phyloP scores from a whole-genome alignment of 2,329 filamentous ascomycete species.

The Fusarium pilosicola region DNA sequence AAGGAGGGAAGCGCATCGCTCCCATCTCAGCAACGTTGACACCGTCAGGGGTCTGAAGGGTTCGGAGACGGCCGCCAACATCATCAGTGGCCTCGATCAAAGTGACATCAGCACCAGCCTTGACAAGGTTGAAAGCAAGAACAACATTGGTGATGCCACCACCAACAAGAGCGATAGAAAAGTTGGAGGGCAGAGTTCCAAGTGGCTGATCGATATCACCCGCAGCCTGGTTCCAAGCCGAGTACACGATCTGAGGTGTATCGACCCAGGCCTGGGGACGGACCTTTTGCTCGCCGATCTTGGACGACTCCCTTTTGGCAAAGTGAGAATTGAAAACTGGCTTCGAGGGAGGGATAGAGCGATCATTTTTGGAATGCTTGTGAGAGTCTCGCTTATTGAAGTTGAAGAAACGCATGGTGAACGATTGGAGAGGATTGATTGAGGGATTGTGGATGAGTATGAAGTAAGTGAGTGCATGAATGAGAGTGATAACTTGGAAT shows the following conservation, averaged over 20 bases:
- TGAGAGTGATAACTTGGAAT: fast-evolving
- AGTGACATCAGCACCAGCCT: background rate
- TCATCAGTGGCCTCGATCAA: background rate
- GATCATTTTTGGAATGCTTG: background rate
- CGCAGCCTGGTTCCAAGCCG: background rate
- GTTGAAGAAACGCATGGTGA: background rate
- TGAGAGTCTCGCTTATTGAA: background rate
- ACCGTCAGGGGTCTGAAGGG: background rate
- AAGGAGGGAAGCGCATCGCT: background rate
- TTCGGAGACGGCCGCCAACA: background rate
- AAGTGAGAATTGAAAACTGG: background rate
- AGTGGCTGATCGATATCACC: background rate
- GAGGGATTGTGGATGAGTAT: background rate
- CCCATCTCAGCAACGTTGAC: background rate
- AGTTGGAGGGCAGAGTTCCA: background rate
- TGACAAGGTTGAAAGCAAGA: background rate
- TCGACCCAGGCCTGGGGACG: background rate
- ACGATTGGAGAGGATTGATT: background rate
- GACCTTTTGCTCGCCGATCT: background rate
- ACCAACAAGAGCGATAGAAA: background rate
- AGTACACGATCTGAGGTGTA: background rate
- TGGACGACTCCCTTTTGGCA: background rate
- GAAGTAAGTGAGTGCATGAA: background rate
- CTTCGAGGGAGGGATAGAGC: background rate
- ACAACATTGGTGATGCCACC: background rate